These are phyloP conservation scores for Fraxinus anomala DNA, from an alignment of 257 asterid genomes.

Conservation along the genomic window DNA sequence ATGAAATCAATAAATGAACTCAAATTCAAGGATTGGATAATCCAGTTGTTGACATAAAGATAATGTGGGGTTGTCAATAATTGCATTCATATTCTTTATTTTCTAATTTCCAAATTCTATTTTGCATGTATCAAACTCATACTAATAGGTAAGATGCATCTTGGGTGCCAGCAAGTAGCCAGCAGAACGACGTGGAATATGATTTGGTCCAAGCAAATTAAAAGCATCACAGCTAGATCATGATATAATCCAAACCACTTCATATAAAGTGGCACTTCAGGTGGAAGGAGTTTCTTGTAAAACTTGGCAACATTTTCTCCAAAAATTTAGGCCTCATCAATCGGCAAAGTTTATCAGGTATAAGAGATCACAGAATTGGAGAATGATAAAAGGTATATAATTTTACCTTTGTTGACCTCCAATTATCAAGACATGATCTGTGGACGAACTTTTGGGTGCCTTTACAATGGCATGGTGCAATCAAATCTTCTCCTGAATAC, in stretches of 20 bases:
- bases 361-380: slow-evolving; percentile 6
- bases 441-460: slow-evolving; percentile 99
- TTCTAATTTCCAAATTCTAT: neutral
- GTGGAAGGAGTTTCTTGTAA: neutral
- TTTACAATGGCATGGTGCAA: slow-evolving; percentile 98
- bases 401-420: slow-evolving; percentile 97
- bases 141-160: neutral
- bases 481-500: slow-evolving; percentile 82
- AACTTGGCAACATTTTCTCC: neutral
- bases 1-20: neutral
- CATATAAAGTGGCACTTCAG: neutral
- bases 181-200: neutral
- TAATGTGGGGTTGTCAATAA: neutral
- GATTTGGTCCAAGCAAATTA: neutral
- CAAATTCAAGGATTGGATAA: neutral
- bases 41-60: neutral
- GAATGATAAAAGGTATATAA: slow-evolving; percentile 3
- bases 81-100: neutral
- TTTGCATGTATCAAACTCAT: slow-evolving; percentile 1
- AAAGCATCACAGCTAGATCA: slow-evolving; percentile 9
- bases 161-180: neutral
- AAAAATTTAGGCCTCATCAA: neutral
- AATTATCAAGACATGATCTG: slow-evolving; percentile 95
- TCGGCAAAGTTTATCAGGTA: slow-evolving; percentile 13
- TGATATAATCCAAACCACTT: neutral